Evolutionary conservation across 2,329 filamentous ascomycete genomes (phyloP).

Genomic region (Colletotrichum magnum): DNA sequence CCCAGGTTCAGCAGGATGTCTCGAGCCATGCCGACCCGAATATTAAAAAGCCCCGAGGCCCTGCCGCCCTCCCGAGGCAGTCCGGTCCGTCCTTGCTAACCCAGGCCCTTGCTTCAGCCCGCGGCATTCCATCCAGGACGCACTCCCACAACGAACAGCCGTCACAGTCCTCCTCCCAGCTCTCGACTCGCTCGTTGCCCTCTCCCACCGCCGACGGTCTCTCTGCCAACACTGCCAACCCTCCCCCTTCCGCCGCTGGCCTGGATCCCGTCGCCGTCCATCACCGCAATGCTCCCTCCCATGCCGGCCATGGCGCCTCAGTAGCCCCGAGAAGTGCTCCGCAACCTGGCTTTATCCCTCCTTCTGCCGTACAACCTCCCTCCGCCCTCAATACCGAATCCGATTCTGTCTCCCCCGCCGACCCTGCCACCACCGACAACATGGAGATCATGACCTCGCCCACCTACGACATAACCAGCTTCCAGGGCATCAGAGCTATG

Average conservation of each 20-base stretch:
- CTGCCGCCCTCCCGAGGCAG: constrained; percentile 56
- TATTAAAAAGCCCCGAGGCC: constrained; percentile 62
- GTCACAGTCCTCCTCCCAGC: constrained; percentile 8
- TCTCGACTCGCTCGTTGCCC: constrained; percentile 32
- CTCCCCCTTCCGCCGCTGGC: constrained; percentile 45
- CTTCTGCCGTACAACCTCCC: constrained; percentile 51
- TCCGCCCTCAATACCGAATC: constrained; percentile 46
- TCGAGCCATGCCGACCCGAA: constrained; percentile 55
- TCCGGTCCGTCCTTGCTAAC: constrained; percentile 69
- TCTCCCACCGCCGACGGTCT: constrained; percentile 20
- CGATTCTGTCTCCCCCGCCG: constrained; percentile 23
- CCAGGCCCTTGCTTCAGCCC: constrained; percentile 71
- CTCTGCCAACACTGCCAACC: not conserved
- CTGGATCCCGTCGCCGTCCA: constrained; percentile 31
- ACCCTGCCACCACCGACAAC: constrained; percentile 45
- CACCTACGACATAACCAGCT: constrained; percentile 49
- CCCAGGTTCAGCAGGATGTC: constrained; percentile 41
- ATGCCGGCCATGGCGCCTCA: constrained; percentile 53
- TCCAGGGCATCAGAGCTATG: constrained; percentile 53
- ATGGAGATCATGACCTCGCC: constrained; percentile 50
- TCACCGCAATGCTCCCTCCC: constrained; percentile 51
- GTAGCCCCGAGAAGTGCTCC: constrained; percentile 53
- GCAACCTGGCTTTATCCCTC: constrained; percentile 44
- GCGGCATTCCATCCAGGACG: constrained; percentile 58
- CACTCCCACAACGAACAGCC: constrained; percentile 33